Evolutionary conservation across 2,329 filamentous ascomycete species (phyloP).

Genomic region (Colletotrichum viniferum): DNA sequence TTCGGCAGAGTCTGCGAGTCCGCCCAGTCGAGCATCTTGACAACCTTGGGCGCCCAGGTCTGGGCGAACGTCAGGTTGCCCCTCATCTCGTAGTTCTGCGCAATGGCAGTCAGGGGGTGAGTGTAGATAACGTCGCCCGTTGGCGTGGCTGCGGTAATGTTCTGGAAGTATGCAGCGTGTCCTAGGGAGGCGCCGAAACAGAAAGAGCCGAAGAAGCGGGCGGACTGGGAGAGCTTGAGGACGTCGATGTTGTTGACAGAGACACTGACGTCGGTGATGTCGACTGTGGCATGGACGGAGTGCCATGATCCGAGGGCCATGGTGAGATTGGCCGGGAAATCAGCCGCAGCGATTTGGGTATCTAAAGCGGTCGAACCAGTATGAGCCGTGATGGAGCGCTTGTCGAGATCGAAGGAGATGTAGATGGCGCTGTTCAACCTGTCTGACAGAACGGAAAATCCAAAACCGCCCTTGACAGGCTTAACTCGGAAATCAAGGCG

Average conservation of each 20-base stretch:
- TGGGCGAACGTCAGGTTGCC: conserved; percentile 29
- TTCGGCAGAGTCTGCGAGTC: conserved; percentile 28
- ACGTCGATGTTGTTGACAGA: conserved; percentile 23
- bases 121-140: conserved; percentile 25
- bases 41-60: conserved; percentile 29
- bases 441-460: conserved; percentile 32
- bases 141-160: conserved; percentile 18
- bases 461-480: conserved; percentile 30
- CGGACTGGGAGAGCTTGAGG: conserved; percentile 30
- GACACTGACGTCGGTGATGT: conserved; percentile 24
- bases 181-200: conserved; percentile 34
- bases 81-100: conserved; percentile 30
- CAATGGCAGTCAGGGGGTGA: conserved; percentile 29
- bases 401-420: conserved; percentile 27
- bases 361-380: conserved; percentile 17
- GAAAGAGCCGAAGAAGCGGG: conserved; percentile 32
- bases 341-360: neutral
- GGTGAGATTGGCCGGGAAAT: neutral
- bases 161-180: conserved; percentile 29
- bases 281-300: conserved; percentile 15
- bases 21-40: conserved; percentile 39
- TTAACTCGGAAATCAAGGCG: conserved; percentile 30
- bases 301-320: conserved; percentile 12
- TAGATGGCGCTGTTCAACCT: conserved; percentile 34
- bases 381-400: conserved; percentile 16